Percentiles rank a stretch among this genome's conserved stretches.
Conservation (phyloP, 1,139 yeast genomes). For the Yamadazyma atmosphaerica region DNA sequence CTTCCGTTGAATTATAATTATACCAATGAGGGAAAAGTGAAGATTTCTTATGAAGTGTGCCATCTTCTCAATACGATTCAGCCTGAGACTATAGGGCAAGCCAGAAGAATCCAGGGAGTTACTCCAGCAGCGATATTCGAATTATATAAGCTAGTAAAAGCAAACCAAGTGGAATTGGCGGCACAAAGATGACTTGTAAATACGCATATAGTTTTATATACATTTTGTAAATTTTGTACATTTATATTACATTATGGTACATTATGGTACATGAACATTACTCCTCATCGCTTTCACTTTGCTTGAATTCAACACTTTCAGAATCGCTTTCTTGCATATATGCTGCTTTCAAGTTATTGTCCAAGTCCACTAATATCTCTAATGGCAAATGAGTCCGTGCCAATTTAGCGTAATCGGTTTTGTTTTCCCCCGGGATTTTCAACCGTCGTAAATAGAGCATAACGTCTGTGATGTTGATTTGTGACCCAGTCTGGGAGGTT, state of each 20-base stretch:
- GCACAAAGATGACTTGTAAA: conserved; percentile 14
- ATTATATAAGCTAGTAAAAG: conserved; percentile 49
- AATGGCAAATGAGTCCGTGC: conserved; percentile 40
- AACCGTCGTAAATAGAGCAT: conserved; percentile 35
- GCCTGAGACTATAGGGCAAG: conserved; percentile 92
- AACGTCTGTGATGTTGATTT: conserved; percentile 37
- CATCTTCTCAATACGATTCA: conserved; percentile 68
- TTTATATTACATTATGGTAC: no score
- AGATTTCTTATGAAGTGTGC: conserved; percentile 74
- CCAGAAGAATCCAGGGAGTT: conserved; percentile 89
- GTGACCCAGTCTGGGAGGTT: conserved; percentile 19
- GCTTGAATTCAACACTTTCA: neutral
- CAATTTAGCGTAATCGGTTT: conserved; percentile 28
- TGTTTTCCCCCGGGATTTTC: conserved; percentile 24
- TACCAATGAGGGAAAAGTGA: conserved; percentile 39
- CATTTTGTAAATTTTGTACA: no score
- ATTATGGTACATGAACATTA: conserved; percentile 8
- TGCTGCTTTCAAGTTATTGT: conserved; percentile 26
- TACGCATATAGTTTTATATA: no score
- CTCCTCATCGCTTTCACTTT: conserved; percentile 3
- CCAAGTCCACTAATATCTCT: conserved; percentile 35
- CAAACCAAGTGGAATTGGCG: conserved; percentile 22
- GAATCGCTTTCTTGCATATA: conserved; percentile 2
- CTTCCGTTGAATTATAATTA: conserved; percentile 72
- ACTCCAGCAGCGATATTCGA: conserved; percentile 85